Evolutionary conservation across 202 grass and related monocot genomes (phyloP).

Genomic region (Setaria viridis): DNA sequence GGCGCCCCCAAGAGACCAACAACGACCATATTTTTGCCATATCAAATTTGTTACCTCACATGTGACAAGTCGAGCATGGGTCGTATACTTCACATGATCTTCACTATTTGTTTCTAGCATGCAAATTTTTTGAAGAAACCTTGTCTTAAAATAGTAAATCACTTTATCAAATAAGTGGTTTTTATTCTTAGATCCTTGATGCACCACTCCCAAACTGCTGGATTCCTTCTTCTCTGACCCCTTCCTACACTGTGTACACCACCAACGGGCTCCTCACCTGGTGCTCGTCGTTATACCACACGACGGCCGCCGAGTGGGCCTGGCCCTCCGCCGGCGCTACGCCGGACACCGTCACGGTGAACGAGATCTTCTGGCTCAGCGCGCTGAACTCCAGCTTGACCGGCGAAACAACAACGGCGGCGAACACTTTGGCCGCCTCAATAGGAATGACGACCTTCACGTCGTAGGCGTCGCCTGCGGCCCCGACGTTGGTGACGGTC

Average conservation of each 20-base stretch:
- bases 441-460: not conserved
- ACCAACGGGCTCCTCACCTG: slow-evolving; percentile 49
- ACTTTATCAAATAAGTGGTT: too few species aligned
- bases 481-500: slow-evolving; percentile 42
- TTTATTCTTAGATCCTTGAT: too few species aligned
- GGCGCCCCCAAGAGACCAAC: too few species aligned
- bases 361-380: not conserved
- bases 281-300: slow-evolving; percentile 44
- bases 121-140: too few species aligned
- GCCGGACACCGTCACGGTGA: slow-evolving; percentile 33
- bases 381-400: slow-evolving; percentile 20
- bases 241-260: slow-evolving; percentile 11
- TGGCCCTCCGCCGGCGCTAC: not conserved
- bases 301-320: slow-evolving; percentile 1
- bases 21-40: too few species aligned
- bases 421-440: not conserved
- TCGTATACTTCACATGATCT: too few species aligned
- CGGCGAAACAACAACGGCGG: slow-evolving; percentile 13
- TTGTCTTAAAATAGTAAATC: too few species aligned
- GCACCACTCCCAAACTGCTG: too few species aligned
- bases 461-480: not conserved
- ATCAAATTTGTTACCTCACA: too few species aligned
- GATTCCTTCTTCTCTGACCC: too few species aligned
- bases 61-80: too few species aligned
- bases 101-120: too few species aligned